Base-by-base conservation (phyloP, 2,329 filamentous ascomycete genomes). In the Escovopsis weberi region DNA sequence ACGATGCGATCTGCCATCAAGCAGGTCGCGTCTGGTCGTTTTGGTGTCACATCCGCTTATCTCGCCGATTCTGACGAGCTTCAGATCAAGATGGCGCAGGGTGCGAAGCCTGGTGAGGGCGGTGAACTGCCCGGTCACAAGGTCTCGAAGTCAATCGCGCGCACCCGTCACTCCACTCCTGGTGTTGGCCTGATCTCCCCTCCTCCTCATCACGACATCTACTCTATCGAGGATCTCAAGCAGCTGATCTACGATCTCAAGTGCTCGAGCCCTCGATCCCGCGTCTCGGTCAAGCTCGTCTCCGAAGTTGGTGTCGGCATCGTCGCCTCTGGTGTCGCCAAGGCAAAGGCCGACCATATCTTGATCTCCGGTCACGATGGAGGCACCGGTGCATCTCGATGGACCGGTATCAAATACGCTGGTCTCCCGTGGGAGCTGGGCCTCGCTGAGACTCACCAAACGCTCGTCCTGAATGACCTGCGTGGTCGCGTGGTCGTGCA, bases 31-130 rank as follows among this genome's bases (percentile, higher is more conserved):
- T 94, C 87, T 38, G 89, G 89, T 49, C 84, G 89, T 56, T 96
- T 96, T 56, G 89, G 89, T 70, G 89, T 95, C 48, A 96, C 89
- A 2, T 91, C 85, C 45, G 85, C 86, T 59, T 96, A 95, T 60
- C 77, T 96, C 12, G 86, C 88, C 40, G 89, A 96, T 61, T 85
- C 89, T 15, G 89, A 96, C 57, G 88, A 96, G 66, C 71, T 96
- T 38, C 89, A 96, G 64, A 96, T 96, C 68, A 96, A 96, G 76
- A 96, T 96, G 89, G 89, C 89, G 9, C 89, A 96, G 66, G 89
- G 89, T 60, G 89, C 89, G 48, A 96, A 96, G 75, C 89, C 89
- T 44, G 89, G 89, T 64, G 89, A 96, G 65, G 89, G 89, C 69
- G 89, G 89, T 74, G 89, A 96, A 65, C 77, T 96, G 57, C 89